Base-by-base conservation (phyloP, 2,329 filamentous ascomycete genomes). In the Hymenoscyphus infarciens region DNA sequence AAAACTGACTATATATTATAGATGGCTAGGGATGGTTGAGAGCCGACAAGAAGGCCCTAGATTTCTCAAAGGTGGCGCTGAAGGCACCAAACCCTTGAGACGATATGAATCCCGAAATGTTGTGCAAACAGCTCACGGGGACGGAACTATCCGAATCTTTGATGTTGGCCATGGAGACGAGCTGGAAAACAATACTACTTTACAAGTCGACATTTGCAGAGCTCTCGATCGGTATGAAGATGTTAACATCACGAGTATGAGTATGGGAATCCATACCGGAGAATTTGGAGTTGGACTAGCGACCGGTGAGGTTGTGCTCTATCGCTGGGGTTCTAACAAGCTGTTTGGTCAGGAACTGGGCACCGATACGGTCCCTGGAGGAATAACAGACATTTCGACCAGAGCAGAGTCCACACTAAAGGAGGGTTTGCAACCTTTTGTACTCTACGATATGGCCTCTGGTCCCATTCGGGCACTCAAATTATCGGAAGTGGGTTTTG, bases 1-100 rank as follows among this genome's bases (percentile, higher is more conserved):
- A 22, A 19, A 22, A 11, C 45, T 25, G 19, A 52, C 45, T 52
- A 4, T 13, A 25, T 52, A 8, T 13, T 25, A 25, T 27, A 52
- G 88, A 66, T 99, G 95, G 95, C 83, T 98, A 15, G 91, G 91
- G 3, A 89, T 98, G 86, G 85, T 86, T n/a, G 95, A 98, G 75
- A 89, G 85, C 67, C 85, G 94, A 45, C 83, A 87, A 53, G 87
- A 90, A 70, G 93, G 93, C 0, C 92, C 93, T 52, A 82, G 83
- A 10, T 82, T 99, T 42, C 76, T 97, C 2, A 85, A 86, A 67
- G 95, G 95, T 61, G 95, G 95, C 7, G 88, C 87, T 1, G 88
- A 90, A 73, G 88, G 84, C 1, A 81, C 82, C 5, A 85, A 87
- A 66, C 85, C 87, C 6, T 79, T 91, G 49, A 90, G 91, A 70